Evolutionary conservation across 1,284 basidiomycete species (phyloP).

Genomic region (Cryptococcus sp.): DNA sequence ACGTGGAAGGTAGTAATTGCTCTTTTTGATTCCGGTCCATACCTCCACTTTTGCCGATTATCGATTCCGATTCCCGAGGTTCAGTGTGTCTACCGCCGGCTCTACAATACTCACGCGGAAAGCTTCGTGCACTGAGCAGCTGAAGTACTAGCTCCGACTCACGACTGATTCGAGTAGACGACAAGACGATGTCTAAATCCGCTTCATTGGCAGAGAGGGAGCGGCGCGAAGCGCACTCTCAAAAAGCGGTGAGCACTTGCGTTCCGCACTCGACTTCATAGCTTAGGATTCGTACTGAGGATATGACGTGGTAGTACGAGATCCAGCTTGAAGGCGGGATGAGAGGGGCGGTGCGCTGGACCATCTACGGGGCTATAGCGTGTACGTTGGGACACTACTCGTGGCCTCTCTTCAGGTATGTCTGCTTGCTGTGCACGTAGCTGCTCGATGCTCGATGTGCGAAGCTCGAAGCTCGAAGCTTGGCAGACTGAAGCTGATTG

Average conservation of each 20-base stretch:
- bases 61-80: not conserved
- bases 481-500: too few species aligned
- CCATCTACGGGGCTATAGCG: constrained; percentile 63
- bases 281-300: too few species aligned
- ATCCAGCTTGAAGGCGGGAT: constrained; percentile 45
- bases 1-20: not conserved
- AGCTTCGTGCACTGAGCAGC: not conserved
- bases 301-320: constrained; percentile 30
- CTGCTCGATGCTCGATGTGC: not conserved
- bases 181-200: constrained; percentile 7
- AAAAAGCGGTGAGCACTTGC: constrained; percentile 30
- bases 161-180: not conserved
- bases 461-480: not conserved
- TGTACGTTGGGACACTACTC: constrained; percentile 69
- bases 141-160: not conserved
- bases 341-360: constrained; percentile 65
- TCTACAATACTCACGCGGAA: not conserved
- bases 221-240: constrained; percentile 41
- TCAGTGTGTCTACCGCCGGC: not conserved
- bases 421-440: not conserved
- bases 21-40: not conserved
- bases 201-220: constrained; percentile 31
- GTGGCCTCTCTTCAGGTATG: constrained; percentile 76
- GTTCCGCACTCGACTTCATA: too few species aligned
- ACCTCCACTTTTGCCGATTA: constrained; percentile 1